Evolutionary conservation across 352 stramenopile genomes (phyloP), one percentile per base, ranked within the genome.

Genomic region (Phytophthora rubi): DNA sequence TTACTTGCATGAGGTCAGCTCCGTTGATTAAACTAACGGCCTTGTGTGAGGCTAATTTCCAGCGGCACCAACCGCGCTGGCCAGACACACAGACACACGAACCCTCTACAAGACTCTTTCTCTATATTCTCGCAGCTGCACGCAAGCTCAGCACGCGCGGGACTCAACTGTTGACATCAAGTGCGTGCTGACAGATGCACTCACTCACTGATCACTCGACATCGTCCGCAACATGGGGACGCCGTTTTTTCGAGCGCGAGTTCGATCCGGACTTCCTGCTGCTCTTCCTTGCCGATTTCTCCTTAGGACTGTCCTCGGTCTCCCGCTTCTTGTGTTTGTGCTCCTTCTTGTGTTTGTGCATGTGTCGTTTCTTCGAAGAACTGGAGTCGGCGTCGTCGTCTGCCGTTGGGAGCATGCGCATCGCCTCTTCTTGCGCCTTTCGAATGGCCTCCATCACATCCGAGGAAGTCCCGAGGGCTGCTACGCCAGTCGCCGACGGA

Each of bases 381-480:
- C 26, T 65, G 6, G 52, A 69, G 37, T 57, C 56, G 1, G 39
- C 7, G 6, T 68, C 59, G 48, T 57, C 60, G 32, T 61, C 30
- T 13, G 21, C 54, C 6, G 68, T 49, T 8, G 72, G 63, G 3
- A 94, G 67, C 86, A 94, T 92, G 8, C 73, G 79, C 65, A 89
- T 49, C 0, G 85, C 85, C 12, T 91, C 85, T 62, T 91, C 75
- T 51, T 93, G 75, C 0, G 87, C 87, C 49, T 85, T 73, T 16
- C 78, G 81, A 55, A 95, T 93, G 13, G 87, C 85, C 16, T 87
- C 87, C 47, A 93, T 65, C 49, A 95, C 82, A 35, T 89, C 78
- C 7, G 70, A 70, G 3, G 23, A 26, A 44, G 67, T 88, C 10
- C 54, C 71, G 37, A 80, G 47, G 4, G 28, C 49, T 51, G 48